Percentiles rank a stretch among this genome's conserved stretches.
Evolutionary conservation across 2,329 filamentous ascomycete species (phyloP).

Genomic region (Xylaria polymorpha): DNA sequence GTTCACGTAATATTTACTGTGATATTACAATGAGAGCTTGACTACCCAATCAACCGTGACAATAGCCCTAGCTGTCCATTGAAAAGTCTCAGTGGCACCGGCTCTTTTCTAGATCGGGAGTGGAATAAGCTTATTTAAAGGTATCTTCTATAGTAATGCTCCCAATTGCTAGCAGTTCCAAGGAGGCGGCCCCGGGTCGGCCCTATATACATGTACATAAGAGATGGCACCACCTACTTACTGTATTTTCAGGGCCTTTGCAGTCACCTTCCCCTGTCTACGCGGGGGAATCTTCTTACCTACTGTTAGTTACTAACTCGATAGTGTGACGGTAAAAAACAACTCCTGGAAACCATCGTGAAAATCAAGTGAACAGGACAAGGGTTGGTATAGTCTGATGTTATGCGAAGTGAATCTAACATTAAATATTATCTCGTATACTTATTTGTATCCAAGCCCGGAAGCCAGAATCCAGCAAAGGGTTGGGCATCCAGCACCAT

Average conservation of each 20-base stretch:
- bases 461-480: neutral
- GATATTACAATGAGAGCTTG: neutral
- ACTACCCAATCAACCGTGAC: neutral
- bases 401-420: neutral
- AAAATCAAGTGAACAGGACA: neutral
- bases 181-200: neutral
- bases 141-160: no score
- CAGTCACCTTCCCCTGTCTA: no score
- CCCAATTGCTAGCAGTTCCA: neutral
- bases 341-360: neutral
- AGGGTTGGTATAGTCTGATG: neutral
- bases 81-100: neutral
- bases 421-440: constrained; percentile 23
- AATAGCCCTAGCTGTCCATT: neutral
- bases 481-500: neutral
- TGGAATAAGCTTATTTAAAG: neutral
- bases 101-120: neutral
- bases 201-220: neutral
- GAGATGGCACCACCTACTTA: neutral
- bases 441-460: constrained; percentile 1
- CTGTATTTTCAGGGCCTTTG: no score
- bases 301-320: neutral
- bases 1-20: neutral
- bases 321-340: neutral
- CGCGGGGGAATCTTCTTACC: no score